Percentiles rank a stretch among this genome's conserved stretches.
Evolutionary conservation across 257 asterid genomes (phyloP).

Genomic region (Ocimum tenuiflorum): DNA sequence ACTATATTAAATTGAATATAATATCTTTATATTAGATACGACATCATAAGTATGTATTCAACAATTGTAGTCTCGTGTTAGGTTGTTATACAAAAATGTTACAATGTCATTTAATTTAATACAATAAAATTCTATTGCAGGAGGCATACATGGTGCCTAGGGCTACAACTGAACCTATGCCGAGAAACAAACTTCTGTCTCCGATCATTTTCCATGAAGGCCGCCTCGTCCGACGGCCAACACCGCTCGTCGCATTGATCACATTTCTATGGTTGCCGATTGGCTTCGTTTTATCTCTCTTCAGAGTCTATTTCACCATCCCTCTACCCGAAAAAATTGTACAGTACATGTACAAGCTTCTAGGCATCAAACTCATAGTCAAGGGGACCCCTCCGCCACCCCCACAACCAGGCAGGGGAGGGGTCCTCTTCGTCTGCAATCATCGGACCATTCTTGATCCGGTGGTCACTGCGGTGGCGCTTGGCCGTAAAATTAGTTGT

Average conservation of each 20-base stretch:
- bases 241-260: constrained; percentile 55
- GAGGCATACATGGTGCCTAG: constrained; percentile 72
- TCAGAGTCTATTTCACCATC: constrained; percentile 57
- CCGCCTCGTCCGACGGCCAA: constrained; percentile 73
- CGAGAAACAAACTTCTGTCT: constrained; percentile 54
- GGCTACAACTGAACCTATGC: constrained; percentile 41
- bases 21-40: too few species aligned
- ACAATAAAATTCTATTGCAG: constrained; percentile 28
- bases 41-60: too few species aligned
- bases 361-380: constrained; percentile 67
- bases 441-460: constrained; percentile 87
- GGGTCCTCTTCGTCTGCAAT: constrained; percentile 79
- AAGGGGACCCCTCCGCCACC: constrained; percentile 87
- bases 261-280: constrained; percentile 79
- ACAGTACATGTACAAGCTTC: constrained; percentile 47
- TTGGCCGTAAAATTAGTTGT: constrained; percentile 78
- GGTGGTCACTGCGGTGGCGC: constrained; percentile 68
- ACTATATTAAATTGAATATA: too few species aligned
- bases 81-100: too few species aligned
- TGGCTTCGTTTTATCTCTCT: constrained; percentile 47
- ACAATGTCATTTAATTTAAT: too few species aligned
- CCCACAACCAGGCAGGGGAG: constrained; percentile 46
- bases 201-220: constrained; percentile 90
- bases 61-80: too few species aligned
- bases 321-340: constrained; percentile 59